phyloP scores from a whole-genome alignment of 805 yeast genomes.

The Metschnikowia matae region DNA sequence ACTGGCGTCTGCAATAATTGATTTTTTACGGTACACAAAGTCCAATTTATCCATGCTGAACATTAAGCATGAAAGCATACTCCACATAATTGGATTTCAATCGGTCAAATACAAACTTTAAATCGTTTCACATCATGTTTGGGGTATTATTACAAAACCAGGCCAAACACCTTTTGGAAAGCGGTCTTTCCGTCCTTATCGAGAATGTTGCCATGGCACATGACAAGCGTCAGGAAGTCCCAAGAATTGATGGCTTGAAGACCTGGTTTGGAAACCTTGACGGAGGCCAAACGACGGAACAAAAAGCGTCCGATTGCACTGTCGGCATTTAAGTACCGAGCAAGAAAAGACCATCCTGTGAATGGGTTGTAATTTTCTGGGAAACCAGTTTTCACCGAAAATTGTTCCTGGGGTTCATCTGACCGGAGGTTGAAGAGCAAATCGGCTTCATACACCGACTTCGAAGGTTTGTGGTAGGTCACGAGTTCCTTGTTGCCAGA shows the following conservation, averaged over 20 bases:
- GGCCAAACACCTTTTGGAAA: constrained; percentile 16
- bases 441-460: constrained; percentile 56
- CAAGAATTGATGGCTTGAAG: constrained; percentile 20
- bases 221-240: constrained; percentile 25
- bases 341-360: constrained; percentile 39
- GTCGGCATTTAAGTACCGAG: constrained; percentile 40
- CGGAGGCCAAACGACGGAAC: constrained; percentile 23
- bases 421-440: constrained; percentile 53
- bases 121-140: background rate
- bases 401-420: constrained; percentile 39
- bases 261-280: constrained; percentile 12
- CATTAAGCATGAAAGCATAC: too few relatives aligned
- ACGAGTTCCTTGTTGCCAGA: constrained; percentile 60
- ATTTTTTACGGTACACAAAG: too few relatives aligned
- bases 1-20: too few relatives aligned
- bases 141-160: background rate
- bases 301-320: constrained; percentile 30
- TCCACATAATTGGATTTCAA: too few relatives aligned
- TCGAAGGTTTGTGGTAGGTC: constrained; percentile 43
- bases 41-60: too few relatives aligned
- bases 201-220: constrained; percentile 22
- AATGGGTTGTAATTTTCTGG: constrained; percentile 40
- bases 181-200: constrained; percentile 14
- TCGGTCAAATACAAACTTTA: background rate
- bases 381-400: constrained; percentile 43